These are phyloP conservation scores for Irineochytrium annulatum DNA, from an alignment of 192 early-diverging fungal genomes.

Conservation along the genomic window DNA sequence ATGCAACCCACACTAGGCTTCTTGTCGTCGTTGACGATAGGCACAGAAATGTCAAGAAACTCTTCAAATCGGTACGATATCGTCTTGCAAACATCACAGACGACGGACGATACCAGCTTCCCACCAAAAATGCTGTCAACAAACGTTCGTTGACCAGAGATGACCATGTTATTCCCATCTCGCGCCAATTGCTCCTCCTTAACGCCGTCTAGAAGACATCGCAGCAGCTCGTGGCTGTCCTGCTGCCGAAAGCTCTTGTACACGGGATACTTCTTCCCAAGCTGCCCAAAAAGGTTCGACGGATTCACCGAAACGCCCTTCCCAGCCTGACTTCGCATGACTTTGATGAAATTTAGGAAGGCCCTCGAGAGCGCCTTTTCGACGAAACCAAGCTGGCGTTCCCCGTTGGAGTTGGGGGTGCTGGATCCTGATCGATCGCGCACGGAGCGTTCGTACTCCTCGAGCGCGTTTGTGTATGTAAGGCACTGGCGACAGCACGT, in stretches of 20 bases:
- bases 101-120: slow-evolving; percentile 56
- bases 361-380: not conserved
- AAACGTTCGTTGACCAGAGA: slow-evolving; percentile 36
- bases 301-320: slow-evolving; percentile 40
- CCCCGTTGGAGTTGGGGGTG: not conserved
- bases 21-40: slow-evolving; percentile 34
- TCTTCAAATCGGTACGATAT: slow-evolving; percentile 56
- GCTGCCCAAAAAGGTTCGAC: slow-evolving; percentile 47
- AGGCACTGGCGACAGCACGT: slow-evolving; percentile 20
- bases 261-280: slow-evolving; percentile 54
- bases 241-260: slow-evolving; percentile 62
- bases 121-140: slow-evolving; percentile 69
- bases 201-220: slow-evolving; percentile 59
- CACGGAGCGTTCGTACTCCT: not conserved
- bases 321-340: slow-evolving; percentile 4
- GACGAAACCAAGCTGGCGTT: not conserved
- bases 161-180: not conserved
- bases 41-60: slow-evolving; percentile 60
- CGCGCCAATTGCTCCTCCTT: slow-evolving; percentile 45
- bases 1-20: not conserved
- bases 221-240: slow-evolving; percentile 70
- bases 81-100: slow-evolving; percentile 62
- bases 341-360: slow-evolving; percentile 15
- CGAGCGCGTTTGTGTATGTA: slow-evolving; percentile 26
- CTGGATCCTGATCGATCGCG: not conserved